A percentile compares a stretch with the other conserved stretches of the same genome.
Evolutionary conservation across 352 stramenopile species (phyloP).

Genomic region (Elongisporangium anandrum): DNA sequence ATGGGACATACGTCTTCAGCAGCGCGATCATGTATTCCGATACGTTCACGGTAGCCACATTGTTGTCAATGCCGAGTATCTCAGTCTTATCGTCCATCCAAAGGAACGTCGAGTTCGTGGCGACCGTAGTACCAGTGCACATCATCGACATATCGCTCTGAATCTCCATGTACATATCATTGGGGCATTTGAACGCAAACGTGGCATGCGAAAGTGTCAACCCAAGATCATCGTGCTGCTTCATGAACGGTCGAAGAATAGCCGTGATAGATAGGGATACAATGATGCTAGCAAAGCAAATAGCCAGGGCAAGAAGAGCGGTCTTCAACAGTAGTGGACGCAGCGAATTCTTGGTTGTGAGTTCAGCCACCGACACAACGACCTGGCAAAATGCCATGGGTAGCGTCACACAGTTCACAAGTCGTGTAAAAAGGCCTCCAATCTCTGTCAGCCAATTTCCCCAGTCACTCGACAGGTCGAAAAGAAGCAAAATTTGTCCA

Average conservation of each 20-base stretch:
- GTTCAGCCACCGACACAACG: conserved; percentile 41
- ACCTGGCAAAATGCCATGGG: conserved; percentile 65
- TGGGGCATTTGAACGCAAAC: conserved; percentile 60
- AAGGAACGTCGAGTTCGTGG: conserved; percentile 46
- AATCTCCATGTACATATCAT: conserved; percentile 42
- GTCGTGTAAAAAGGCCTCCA: conserved; percentile 49
- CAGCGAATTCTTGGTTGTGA: conserved; percentile 37
- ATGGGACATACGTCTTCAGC: conserved; percentile 36
- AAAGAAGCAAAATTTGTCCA: conserved; percentile 24
- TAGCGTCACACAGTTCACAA: conserved; percentile 49
- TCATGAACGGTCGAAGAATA: conserved; percentile 26
- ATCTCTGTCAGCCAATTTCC: conserved; percentile 56
- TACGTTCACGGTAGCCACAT: conserved; percentile 31
- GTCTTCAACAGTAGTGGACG: conserved; percentile 38
- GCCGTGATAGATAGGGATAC: conserved; percentile 23
- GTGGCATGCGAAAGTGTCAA: conserved; percentile 20
- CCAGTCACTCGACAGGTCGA: conserved; percentile 12
- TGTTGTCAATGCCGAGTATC: conserved; percentile 35
- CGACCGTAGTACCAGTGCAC: conserved; percentile 26
- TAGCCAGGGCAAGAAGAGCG: conserved; percentile 26
- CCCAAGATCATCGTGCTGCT: conserved; percentile 21
- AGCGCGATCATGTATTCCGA: conserved; percentile 43
- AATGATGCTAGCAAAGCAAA: conserved; percentile 20
- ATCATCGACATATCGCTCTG: conserved; percentile 12
- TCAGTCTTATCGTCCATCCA: conserved; percentile 38